Evolutionary conservation across 352 stramenopile species (phyloP).

Genomic region (Pythium monospermum): DNA sequence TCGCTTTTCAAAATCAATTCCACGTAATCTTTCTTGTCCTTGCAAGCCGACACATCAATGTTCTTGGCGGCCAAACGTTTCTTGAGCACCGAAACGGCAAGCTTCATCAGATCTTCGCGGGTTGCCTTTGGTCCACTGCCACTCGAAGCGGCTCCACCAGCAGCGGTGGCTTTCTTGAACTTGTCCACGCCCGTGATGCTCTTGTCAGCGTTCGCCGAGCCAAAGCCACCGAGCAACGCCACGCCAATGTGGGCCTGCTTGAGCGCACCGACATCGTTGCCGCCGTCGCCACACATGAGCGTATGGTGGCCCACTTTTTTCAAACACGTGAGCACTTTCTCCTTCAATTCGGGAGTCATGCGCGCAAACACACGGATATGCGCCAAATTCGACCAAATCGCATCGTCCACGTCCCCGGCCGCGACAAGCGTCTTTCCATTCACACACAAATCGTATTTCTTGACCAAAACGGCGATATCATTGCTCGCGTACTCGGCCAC

Average conservation of each 20-base stretch:
- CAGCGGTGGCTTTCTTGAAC: slow-evolving; percentile 83
- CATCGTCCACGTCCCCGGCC: slow-evolving; percentile 73
- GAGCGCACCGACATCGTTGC: slow-evolving; percentile 96
- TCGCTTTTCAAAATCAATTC: slow-evolving; percentile 67
- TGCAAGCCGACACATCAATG: slow-evolving; percentile 59
- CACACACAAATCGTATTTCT: slow-evolving; percentile 85
- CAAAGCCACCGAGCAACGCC: slow-evolving; percentile 73
- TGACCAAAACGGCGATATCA: slow-evolving; percentile 49
- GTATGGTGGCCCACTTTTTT: slow-evolving; percentile 91
- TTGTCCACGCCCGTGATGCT: slow-evolving; percentile 72
- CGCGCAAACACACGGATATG: slow-evolving; percentile 94
- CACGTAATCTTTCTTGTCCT: slow-evolving; percentile 80
- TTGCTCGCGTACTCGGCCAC: slow-evolving; percentile 65
- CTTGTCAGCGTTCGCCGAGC: slow-evolving; percentile 84
- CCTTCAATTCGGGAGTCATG: slow-evolving; percentile 96
- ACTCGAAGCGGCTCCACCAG: slow-evolving; percentile 31
- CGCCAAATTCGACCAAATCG: slow-evolving; percentile 77
- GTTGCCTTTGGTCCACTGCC: slow-evolving; percentile 26
- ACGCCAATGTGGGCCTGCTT: slow-evolving; percentile 91
- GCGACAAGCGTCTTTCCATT: slow-evolving; percentile 70
- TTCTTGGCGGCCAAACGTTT: slow-evolving; percentile 70
- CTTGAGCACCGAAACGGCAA: slow-evolving; percentile 80
- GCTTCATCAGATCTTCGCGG: slow-evolving; percentile 79
- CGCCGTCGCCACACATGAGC: slow-evolving; percentile 98
- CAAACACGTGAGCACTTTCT: slow-evolving; percentile 93